Conservation (phyloP, 805 yeast species). For the Hagleromyces aurorensis region DNA sequence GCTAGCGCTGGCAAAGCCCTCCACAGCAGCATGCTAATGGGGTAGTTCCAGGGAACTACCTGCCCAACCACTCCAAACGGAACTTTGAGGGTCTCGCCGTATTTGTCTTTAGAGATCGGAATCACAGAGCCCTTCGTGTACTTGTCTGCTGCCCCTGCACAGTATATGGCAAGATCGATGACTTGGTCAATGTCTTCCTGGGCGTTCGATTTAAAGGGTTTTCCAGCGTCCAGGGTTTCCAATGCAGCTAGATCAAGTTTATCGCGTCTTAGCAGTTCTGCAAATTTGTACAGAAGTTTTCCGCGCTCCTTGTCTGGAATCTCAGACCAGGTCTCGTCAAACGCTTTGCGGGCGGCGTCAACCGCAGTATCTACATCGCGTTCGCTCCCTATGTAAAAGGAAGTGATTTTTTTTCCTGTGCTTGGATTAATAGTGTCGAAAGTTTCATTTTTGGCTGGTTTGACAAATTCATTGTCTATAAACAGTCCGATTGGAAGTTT, state of each 20-base stretch:
- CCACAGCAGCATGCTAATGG: constrained; percentile 41
- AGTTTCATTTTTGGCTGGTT: constrained; percentile 31
- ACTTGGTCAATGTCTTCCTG: constrained; percentile 49
- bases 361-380: constrained; percentile 47
- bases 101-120: constrained; percentile 50
- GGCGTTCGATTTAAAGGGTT: constrained; percentile 42
- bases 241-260: constrained; percentile 42
- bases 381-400: constrained; percentile 40
- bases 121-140: constrained; percentile 47
- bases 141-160: constrained; percentile 66
- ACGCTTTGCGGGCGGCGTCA: constrained; percentile 41
- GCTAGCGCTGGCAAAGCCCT: constrained; percentile 45
- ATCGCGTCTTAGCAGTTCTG: constrained; percentile 40
- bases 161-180: constrained; percentile 47
- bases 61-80: constrained; percentile 44
- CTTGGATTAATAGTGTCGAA: constrained; percentile 43
- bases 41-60: constrained; percentile 43
- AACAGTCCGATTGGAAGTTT: constrained; percentile 57
- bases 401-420: constrained; percentile 39
- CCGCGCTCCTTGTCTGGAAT: constrained; percentile 39
- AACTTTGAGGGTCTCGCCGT: constrained; percentile 40
- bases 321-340: constrained; percentile 38
- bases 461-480: constrained; percentile 46
- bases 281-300: constrained; percentile 36
- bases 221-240: constrained; percentile 52